A percentile compares a stretch with the other conserved stretches of the same genome.
Evolutionary conservation across 2,329 filamentous ascomycete genomes (phyloP).

Genomic region (Colletotrichum euphorbiae): DNA sequence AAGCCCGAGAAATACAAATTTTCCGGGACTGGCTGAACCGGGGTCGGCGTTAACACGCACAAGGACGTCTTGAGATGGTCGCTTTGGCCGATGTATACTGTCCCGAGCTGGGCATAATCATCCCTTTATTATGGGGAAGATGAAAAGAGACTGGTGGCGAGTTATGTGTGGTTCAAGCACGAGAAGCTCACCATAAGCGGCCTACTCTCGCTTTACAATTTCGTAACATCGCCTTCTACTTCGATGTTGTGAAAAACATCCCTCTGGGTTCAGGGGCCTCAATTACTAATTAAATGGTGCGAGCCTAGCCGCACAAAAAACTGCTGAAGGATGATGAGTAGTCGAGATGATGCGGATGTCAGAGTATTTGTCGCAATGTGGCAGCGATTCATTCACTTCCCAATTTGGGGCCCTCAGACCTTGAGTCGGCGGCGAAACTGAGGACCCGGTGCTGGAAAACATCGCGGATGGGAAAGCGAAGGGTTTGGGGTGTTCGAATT

Average conservation of each 20-base stretch:
- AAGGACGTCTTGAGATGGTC: neutral
- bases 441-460: too few species aligned
- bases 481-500: too few species aligned
- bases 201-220: conserved; percentile 65
- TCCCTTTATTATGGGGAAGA: neutral
- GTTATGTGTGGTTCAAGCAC: conserved; percentile 54
- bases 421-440: too few species aligned
- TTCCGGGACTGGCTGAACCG: neutral
- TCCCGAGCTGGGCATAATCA: neutral
- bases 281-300: conserved; percentile 52
- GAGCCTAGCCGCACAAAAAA: too few species aligned
- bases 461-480: too few species aligned
- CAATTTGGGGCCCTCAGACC: too few species aligned
- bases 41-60: neutral
- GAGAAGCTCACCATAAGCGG: conserved; percentile 69
- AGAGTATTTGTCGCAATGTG: too few species aligned
- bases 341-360: too few species aligned
- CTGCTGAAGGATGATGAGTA: too few species aligned
- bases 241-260: conserved; percentile 68
- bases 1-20: neutral
- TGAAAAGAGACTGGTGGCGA: neutral
- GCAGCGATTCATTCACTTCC: too few species aligned
- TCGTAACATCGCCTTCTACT: conserved; percentile 69
- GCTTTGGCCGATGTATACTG: neutral
- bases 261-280: conserved; percentile 64